Conservation (phyloP, 192 early-diverging fungal genomes). For the Chytriomyces sp. region DNA sequence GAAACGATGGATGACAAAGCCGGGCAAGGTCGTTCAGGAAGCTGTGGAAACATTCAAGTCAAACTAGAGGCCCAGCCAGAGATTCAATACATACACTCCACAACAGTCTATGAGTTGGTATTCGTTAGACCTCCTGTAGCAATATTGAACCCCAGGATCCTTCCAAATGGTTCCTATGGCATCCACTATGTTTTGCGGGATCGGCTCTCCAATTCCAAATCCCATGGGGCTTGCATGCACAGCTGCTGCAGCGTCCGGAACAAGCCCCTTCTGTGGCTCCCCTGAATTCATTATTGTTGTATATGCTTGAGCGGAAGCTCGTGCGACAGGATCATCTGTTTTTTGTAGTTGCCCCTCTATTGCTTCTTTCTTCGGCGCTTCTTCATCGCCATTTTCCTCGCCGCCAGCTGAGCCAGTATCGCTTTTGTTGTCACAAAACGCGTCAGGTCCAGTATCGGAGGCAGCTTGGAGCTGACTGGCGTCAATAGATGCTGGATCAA, state of each 20-base stretch:
- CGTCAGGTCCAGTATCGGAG: not conserved
- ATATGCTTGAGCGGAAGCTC: slow-evolving; percentile 3
- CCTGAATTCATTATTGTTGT: not conserved
- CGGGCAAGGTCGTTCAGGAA: slow-evolving; percentile 50
- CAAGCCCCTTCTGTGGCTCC: not conserved
- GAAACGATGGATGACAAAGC: slow-evolving; percentile 50
- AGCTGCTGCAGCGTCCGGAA: slow-evolving; percentile 24
- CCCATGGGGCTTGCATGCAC: slow-evolving; percentile 19
- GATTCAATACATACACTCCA: slow-evolving; percentile 35
- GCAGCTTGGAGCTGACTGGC: not conserved
- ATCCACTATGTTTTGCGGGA: slow-evolving; percentile 22
- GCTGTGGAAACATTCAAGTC: not conserved
- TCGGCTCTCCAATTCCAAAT: slow-evolving; percentile 42
- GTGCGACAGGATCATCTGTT: slow-evolving; percentile 19
- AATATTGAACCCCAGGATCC: slow-evolving; percentile 43
- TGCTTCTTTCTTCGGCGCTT: slow-evolving; percentile 12
- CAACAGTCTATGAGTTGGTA: slow-evolving; percentile 51
- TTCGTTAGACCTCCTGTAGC: slow-evolving; percentile 41
- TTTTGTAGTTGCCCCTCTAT: slow-evolving; percentile 21
- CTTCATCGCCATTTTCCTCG: not conserved
- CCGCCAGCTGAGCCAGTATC: not conserved
- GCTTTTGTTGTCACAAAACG: not conserved
- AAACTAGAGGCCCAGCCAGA: not conserved
- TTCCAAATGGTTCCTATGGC: slow-evolving; percentile 44
- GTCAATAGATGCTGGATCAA: slow-evolving; percentile 10